Evolutionary conservation across 495 filamentous ascomycete genomes (phyloP).

Genomic region (Geoglossum glabrum): DNA sequence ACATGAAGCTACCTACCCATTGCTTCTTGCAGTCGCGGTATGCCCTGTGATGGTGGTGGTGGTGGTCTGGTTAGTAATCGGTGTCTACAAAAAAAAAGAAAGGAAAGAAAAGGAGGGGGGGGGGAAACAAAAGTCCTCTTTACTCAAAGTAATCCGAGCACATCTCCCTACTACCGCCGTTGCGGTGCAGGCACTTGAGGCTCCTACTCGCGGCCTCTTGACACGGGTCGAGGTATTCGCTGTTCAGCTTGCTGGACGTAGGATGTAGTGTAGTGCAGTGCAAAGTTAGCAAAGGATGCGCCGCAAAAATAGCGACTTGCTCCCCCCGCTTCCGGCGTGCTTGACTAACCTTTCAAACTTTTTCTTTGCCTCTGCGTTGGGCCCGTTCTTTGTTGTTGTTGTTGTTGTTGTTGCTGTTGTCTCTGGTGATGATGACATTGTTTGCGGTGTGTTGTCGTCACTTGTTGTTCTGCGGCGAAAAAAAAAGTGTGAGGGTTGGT

Average conservation of each 20-base stretch:
- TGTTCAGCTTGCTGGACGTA: conserved; percentile 51
- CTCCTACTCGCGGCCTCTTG: conserved; percentile 81
- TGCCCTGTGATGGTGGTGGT: conserved; percentile 31
- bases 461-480: too few species aligned
- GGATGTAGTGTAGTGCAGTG: too few species aligned
- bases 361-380: background rate
- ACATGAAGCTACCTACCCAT: conserved; percentile 47
- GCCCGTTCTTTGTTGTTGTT: too few species aligned
- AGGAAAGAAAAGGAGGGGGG: background rate
- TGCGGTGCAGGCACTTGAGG: conserved; percentile 69
- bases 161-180: conserved; percentile 66
- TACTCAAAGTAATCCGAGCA: conserved; percentile 90
- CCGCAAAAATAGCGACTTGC: background rate
- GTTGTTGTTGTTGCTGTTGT: too few species aligned
- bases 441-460: too few species aligned
- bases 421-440: too few species aligned
- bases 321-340: background rate
- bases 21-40: conserved; percentile 88
- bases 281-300: background rate
- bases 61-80: background rate
- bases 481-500: too few species aligned
- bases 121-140: conserved; percentile 14
- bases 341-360: background rate
- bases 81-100: too few species aligned
- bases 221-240: conserved; percentile 84